phyloP scores from a whole-genome alignment of 306 rosid genomes.

The Lathyrus aphaca region DNA sequence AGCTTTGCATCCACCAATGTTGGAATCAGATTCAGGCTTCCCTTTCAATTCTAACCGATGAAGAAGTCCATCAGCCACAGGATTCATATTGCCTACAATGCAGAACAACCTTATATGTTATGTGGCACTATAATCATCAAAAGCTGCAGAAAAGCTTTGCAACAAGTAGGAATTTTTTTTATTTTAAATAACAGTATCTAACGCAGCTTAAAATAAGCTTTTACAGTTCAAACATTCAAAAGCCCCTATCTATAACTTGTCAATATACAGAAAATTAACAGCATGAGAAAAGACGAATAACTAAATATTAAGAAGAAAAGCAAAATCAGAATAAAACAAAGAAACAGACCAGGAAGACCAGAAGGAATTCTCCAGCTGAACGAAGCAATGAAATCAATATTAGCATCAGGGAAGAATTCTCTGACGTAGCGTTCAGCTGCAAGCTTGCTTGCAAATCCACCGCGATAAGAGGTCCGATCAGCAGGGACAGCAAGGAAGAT shows the following conservation, averaged over 20 bases:
- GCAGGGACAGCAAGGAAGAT: conserved; percentile 46
- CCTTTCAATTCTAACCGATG: no score
- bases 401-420: conserved; percentile 48
- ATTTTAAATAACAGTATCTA: no score
- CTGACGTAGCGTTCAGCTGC: conserved; percentile 61
- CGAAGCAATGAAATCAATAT: conserved; percentile 55
- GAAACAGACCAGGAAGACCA: conserved; percentile 50
- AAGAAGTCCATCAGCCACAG: no score
- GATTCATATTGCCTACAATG: no score
- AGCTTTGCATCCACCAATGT: no score
- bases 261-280: background rate
- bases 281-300: background rate
- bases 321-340: background rate
- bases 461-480: background rate
- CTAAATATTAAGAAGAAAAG: no score
- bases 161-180: no score
- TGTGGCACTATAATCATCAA: conserved; percentile 14
- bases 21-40: no score
- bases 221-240: no score
- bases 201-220: no score
- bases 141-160: background rate
- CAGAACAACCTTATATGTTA: no score
- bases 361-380: conserved; percentile 80
- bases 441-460: conserved; percentile 67
- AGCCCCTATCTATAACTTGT: no score